Evolutionary conservation across 805 yeast genomes (phyloP).

Genomic region (Jamesozyma piceae): DNA sequence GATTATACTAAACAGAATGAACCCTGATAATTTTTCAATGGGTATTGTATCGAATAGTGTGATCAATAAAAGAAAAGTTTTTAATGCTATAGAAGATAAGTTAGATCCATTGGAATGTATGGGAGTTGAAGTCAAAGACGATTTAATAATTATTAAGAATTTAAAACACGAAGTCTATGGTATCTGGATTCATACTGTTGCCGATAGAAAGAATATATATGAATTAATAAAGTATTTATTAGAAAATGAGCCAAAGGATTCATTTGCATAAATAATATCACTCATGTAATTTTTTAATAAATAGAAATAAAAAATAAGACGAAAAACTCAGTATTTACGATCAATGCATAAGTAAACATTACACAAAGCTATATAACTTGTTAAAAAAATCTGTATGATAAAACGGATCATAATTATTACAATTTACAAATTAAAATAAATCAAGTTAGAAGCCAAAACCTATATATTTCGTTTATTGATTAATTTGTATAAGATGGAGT

Average conservation of each 20-base stretch:
- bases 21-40: constrained; percentile 61
- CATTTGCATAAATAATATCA: constrained; percentile 21
- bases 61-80: constrained; percentile 34
- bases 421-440: background rate
- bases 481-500: background rate
- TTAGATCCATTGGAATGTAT: constrained; percentile 36
- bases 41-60: constrained; percentile 55
- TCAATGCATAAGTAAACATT: too few species aligned
- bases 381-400: too few species aligned
- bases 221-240: constrained; percentile 34
- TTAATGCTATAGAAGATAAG: constrained; percentile 22
- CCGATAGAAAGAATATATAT: constrained; percentile 52
- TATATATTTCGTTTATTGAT: background rate
- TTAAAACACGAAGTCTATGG: constrained; percentile 65
- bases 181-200: constrained; percentile 64
- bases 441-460: too few species aligned
- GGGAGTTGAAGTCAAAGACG: constrained; percentile 61
- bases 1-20: constrained; percentile 56
- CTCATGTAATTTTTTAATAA: too few species aligned
- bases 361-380: too few species aligned
- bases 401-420: background rate
- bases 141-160: constrained; percentile 59
- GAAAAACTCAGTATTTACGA: too few species aligned
- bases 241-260: constrained; percentile 28
- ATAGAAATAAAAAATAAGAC: too few species aligned